phyloP scores from a whole-genome alignment of 2,329 filamentous ascomycete species.

The Teratosphaeria epicoccoides region DNA sequence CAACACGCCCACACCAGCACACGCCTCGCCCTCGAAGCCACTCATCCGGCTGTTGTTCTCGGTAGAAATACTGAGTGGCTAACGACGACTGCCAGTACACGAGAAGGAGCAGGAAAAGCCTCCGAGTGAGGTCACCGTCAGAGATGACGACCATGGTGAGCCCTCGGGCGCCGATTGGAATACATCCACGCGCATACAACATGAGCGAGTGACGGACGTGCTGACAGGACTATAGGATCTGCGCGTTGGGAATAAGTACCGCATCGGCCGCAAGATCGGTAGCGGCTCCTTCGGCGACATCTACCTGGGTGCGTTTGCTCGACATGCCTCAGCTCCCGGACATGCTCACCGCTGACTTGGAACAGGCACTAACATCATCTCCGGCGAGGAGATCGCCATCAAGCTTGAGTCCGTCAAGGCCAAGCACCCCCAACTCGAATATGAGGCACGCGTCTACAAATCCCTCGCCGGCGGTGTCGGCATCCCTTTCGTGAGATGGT shows the following conservation, averaged over 20 bases:
- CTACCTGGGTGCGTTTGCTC: constrained; percentile 57
- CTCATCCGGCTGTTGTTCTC: constrained; percentile 6
- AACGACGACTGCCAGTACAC: constrained; percentile 1
- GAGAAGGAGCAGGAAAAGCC: constrained; percentile 10
- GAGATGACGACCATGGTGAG: constrained; percentile 56
- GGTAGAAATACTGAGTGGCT: constrained; percentile 20
- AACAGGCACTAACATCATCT: constrained; percentile 95
- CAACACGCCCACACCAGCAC: constrained; percentile 1
- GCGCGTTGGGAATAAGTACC: constrained; percentile 98
- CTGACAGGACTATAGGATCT: constrained; percentile 60
- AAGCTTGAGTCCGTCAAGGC: constrained; percentile 99
- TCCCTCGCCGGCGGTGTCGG: constrained; percentile 90
- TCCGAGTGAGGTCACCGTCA: constrained; percentile 17
- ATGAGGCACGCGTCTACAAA: constrained; percentile 90
- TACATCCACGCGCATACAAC: not conserved
- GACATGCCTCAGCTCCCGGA: not conserved
- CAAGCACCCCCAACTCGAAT: constrained; percentile 97
- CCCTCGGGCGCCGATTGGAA: constrained; percentile 22
- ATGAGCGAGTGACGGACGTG: constrained; percentile 10
- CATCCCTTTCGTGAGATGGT: constrained; percentile 98
- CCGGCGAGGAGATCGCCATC: constrained; percentile 97
- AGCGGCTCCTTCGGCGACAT: constrained; percentile 97
- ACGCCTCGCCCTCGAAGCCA: not conserved
- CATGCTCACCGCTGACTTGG: constrained; percentile 7
- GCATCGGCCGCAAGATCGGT: constrained; percentile 97